Percentiles rank a stretch among this genome's conserved stretches.
Conservation (phyloP, 2,329 filamentous ascomycete species). For the Aureobasidium mangrovei region DNA sequence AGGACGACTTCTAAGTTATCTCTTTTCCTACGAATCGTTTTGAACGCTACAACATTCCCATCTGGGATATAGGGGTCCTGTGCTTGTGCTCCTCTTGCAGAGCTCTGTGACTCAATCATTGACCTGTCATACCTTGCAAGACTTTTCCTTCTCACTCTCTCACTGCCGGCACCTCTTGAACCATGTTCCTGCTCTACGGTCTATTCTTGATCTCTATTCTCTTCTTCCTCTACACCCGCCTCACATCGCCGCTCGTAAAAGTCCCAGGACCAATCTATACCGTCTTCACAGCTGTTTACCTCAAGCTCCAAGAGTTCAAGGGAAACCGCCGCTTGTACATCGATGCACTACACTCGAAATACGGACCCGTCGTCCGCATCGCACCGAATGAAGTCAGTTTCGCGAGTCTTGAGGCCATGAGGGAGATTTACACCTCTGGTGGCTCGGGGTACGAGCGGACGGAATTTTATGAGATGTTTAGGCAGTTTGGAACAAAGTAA, state of each 20-base stretch:
- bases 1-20: too few species aligned
- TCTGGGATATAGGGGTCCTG: too few species aligned
- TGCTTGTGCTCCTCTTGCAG: too few species aligned
- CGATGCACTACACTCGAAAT: constrained; percentile 28
- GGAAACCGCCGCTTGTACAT: constrained; percentile 33
- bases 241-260: constrained; percentile 19
- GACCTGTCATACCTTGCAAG: too few species aligned
- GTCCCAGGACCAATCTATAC: constrained; percentile 25
- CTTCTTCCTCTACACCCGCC: constrained; percentile 8
- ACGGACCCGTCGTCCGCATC: constrained; percentile 25
- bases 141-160: neutral
- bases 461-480: constrained; percentile 18
- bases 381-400: constrained; percentile 25
- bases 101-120: too few species aligned
- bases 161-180: neutral
- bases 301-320: constrained; percentile 30
- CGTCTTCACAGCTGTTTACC: constrained; percentile 20
- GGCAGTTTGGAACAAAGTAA: constrained; percentile 13
- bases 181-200: constrained; percentile 5
- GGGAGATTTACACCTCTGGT: constrained; percentile 24
- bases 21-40: too few species aligned
- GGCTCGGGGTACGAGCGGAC: constrained; percentile 22
- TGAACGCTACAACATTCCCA: too few species aligned
- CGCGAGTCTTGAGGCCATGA: constrained; percentile 22
- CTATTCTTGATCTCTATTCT: neutral